Conservation (phyloP, 345 rosid genomes). For the Diplotaxis tenuifolia region DNA sequence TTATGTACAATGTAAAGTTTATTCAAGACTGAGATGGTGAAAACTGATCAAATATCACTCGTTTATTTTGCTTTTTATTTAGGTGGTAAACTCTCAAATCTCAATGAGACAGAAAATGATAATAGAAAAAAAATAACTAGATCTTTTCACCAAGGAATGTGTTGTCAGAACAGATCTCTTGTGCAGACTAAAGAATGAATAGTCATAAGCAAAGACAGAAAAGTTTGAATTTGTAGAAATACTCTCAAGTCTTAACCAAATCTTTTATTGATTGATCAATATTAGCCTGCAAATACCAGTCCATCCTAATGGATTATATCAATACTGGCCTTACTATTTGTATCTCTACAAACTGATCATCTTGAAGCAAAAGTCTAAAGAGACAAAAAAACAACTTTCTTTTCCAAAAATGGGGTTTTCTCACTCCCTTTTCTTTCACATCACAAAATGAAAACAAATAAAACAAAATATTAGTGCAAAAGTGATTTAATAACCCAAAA, state of each 20-base stretch:
- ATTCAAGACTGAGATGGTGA: background rate
- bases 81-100: background rate
- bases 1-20: background rate
- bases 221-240: background rate
- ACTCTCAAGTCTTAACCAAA: background rate
- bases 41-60: background rate
- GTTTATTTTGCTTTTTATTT: no score
- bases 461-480: background rate
- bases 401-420: conserved; percentile 16
- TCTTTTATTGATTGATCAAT: background rate
- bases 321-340: background rate
- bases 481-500: conserved; percentile 21
- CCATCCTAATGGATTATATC: background rate
- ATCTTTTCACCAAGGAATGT: background rate
- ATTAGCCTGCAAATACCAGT: background rate
- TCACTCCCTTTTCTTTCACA: conserved; percentile 29
- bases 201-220: background rate
- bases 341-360: no score
- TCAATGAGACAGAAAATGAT: background rate
- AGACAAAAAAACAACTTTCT: background rate
- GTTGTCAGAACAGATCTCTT: background rate
- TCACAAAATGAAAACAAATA: background rate
- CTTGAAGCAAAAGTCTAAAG: background rate
- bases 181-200: background rate
- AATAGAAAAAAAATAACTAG: background rate